Evolutionary conservation across 768 basidiomycete genomes (phyloP).

Genomic region (Russula earlei): DNA sequence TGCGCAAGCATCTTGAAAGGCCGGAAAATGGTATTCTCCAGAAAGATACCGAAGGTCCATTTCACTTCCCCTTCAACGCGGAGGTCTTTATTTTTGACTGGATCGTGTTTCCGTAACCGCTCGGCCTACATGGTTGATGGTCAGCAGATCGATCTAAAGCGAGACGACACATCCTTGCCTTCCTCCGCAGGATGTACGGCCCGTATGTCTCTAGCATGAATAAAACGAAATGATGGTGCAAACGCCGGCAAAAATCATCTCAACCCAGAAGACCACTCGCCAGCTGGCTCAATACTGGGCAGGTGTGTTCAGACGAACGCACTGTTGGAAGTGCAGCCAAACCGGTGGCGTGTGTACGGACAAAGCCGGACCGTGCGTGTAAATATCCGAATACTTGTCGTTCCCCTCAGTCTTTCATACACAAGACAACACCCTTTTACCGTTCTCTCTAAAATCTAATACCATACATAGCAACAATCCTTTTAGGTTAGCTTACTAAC

Average conservation of each 20-base stretch:
- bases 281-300: background rate
- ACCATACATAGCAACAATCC: too few relatives aligned
- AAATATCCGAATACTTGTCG: too few relatives aligned
- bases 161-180: background rate
- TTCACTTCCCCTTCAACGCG: conserved; percentile 52
- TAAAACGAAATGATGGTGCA: background rate
- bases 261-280: conserved; percentile 11
- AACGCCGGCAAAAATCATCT: conserved; percentile 4
- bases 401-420: too few relatives aligned
- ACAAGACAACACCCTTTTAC: too few relatives aligned
- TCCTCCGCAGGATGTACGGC: background rate
- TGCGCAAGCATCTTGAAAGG: conserved; percentile 51
- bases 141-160: background rate
- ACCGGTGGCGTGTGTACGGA: too few relatives aligned
- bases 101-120: conserved; percentile 41
- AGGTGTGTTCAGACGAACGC: background rate
- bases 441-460: too few relatives aligned
- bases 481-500: too few relatives aligned
- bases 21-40: conserved; percentile 45
- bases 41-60: conserved; percentile 42
- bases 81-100: conserved; percentile 33
- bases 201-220: conserved; percentile 6
- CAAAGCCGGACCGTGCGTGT: too few relatives aligned
- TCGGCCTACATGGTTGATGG: conserved; percentile 30
- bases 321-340: too few relatives aligned